phyloP scores from a whole-genome alignment of 2,329 filamentous ascomycete genomes.

The Keithomyces neogunnii region DNA sequence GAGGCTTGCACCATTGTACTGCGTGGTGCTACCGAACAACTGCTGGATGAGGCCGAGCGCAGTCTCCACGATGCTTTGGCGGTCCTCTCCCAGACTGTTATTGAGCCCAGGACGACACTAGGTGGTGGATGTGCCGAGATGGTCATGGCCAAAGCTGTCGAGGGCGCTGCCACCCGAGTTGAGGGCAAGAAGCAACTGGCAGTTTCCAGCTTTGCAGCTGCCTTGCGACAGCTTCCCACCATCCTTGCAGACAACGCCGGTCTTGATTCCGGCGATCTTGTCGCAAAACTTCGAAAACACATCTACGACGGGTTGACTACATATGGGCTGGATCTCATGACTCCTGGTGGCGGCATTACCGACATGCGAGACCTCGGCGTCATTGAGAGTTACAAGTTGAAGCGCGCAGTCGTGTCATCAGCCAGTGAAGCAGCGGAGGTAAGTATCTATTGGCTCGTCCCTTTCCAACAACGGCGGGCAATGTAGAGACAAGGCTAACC shows the following conservation, averaged over 20 bases:
- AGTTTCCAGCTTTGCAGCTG: conserved; percentile 80
- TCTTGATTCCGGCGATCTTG: conserved; percentile 88
- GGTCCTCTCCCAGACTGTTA: conserved; percentile 92
- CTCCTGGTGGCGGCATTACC: conserved; percentile 81
- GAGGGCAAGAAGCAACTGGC: conserved; percentile 96
- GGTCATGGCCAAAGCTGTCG: conserved; percentile 97
- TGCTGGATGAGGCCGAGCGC: conserved; percentile 93
- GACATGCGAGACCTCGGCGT: conserved; percentile 96
- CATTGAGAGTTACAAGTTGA: conserved; percentile 97
- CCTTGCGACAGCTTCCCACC: conserved; percentile 86
- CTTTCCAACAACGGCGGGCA: not conserved
- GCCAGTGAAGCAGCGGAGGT: conserved; percentile 96
- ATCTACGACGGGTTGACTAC: conserved; percentile 93
- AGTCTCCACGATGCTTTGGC: conserved; percentile 93
- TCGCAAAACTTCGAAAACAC: conserved; percentile 82
- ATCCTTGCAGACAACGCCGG: conserved; percentile 97
- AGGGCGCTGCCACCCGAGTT: conserved; percentile 84
- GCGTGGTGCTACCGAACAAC: conserved; percentile 90
- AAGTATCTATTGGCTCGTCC: conserved; percentile 26
- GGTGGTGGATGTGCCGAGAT: conserved; percentile 97
- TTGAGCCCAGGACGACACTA: conserved; percentile 86
- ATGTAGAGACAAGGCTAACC: not conserved
- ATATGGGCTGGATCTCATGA: conserved; percentile 81
- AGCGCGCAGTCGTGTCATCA: conserved; percentile 93
- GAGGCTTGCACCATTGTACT: conserved; percentile 95